Evolutionary conservation across 306 rosid species (phyloP).

Genomic region (Rubus parviflorus): DNA sequence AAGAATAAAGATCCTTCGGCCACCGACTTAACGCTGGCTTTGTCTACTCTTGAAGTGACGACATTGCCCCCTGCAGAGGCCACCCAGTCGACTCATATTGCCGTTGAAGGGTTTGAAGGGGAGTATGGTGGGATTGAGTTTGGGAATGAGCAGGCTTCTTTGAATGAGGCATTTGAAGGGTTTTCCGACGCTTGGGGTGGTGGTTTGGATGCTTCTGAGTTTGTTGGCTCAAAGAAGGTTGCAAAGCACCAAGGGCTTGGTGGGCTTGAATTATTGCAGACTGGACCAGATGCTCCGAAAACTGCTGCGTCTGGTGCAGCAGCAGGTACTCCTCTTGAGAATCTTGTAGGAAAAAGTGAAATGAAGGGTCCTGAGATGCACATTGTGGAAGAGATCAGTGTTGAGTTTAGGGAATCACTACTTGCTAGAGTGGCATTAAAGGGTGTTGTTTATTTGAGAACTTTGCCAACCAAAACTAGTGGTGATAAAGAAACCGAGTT

Average conservation of each 20-base stretch:
- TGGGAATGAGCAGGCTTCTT: conserved; percentile 65
- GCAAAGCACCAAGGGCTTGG: conserved; percentile 75
- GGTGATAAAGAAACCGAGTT: conserved; percentile 91
- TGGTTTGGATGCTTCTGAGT: conserved; percentile 89
- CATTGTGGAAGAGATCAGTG: conserved; percentile 74
- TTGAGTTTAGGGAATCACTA: conserved; percentile 86
- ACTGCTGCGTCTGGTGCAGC: conserved; percentile 31
- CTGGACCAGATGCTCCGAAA: conserved; percentile 60
- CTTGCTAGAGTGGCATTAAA: conserved; percentile 80
- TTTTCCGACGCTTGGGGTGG: conserved; percentile 96
- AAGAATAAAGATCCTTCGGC: conserved; percentile 76
- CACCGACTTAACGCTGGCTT: conserved; percentile 68
- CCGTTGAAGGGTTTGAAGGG: conserved; percentile 96
- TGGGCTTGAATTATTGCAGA: conserved; percentile 89
- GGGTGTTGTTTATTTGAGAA: conserved; percentile 82
- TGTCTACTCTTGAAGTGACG: conserved; percentile 86
- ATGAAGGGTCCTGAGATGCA: conserved; percentile 93
- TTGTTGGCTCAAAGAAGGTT: conserved; percentile 63
- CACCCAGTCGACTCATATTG: conserved; percentile 82
- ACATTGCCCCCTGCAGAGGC: conserved; percentile 91
- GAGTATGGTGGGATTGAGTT: conserved; percentile 94
- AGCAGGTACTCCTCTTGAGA: conserved; percentile 64
- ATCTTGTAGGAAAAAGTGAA: conserved; percentile 58
- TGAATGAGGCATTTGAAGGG: conserved; percentile 86
- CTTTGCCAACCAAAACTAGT: conserved; percentile 68